Evolutionary conservation across 1,284 basidiomycete genomes (phyloP).

Genomic region (Fomitopsis betulina): DNA sequence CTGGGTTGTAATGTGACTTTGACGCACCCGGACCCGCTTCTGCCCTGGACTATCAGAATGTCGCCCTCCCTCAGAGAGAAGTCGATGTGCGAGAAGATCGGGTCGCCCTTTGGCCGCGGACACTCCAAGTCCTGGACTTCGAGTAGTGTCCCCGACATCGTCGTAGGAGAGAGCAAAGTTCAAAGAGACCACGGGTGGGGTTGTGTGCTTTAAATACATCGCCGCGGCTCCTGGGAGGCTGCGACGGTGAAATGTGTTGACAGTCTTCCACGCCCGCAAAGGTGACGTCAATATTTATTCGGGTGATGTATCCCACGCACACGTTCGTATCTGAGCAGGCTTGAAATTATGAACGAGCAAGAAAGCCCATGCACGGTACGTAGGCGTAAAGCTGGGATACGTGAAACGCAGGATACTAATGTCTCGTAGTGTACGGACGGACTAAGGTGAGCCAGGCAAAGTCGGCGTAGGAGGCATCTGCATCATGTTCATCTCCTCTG

Average conservation of each 20-base stretch:
- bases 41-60: slow-evolving; percentile 68
- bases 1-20: too few relatives aligned
- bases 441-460: slow-evolving; percentile 7
- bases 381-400: slow-evolving; percentile 3
- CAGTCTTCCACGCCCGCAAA: background rate
- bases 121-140: slow-evolving; percentile 41
- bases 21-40: slow-evolving; percentile 63
- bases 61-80: slow-evolving; percentile 67
- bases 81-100: slow-evolving; percentile 53
- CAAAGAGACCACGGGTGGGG: background rate
- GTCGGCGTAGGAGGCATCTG: slow-evolving; percentile 15
- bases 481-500: slow-evolving; percentile 73
- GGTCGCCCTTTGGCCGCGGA: slow-evolving; percentile 35
- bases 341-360: background rate
- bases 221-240: background rate
- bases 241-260: background rate
- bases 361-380: background rate
- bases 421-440: slow-evolving; percentile 1
- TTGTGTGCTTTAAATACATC: background rate
- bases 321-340: background rate
- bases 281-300: background rate
- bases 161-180: background rate
- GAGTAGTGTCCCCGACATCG: slow-evolving; percentile 30
- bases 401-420: background rate
- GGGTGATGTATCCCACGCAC: background rate